These are phyloP conservation scores for Mycotypha africana DNA, from an alignment of 371 early-diverging fungal species.

Conservation along the genomic window DNA sequence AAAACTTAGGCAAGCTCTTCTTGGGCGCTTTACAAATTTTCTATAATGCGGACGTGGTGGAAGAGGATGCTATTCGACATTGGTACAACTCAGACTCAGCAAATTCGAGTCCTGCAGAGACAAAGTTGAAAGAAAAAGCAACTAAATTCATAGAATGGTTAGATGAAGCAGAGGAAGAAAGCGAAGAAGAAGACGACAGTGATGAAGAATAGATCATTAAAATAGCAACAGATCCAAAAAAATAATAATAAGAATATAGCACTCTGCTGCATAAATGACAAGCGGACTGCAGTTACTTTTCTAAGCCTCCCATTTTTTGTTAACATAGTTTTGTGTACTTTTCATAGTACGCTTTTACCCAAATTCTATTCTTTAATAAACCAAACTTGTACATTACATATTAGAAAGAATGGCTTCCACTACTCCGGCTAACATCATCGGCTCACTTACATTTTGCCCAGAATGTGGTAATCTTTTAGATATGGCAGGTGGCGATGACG, in stretches of 20 bases:
- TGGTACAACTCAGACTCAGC: slow-evolving; percentile 63
- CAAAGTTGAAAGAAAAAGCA: slow-evolving; percentile 36
- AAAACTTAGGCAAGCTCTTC: slow-evolving; percentile 51
- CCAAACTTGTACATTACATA: too few species aligned
- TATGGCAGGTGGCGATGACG: slow-evolving; percentile 66
- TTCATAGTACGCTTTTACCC: too few species aligned
- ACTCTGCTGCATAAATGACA: too few species aligned
- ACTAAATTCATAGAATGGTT: slow-evolving; percentile 67
- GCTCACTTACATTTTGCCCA: slow-evolving; percentile 80
- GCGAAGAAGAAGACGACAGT: slow-evolving; percentile 22
- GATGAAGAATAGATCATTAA: slow-evolving; percentile 16
- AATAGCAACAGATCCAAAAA: too few species aligned
- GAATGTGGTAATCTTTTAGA: slow-evolving; percentile 87
- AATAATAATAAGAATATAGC: too few species aligned
- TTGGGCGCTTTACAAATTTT: slow-evolving; percentile 57
- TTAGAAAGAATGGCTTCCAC: slow-evolving; percentile 11
- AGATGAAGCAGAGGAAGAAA: slow-evolving; percentile 56
- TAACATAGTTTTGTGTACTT: too few species aligned
- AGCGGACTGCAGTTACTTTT: too few species aligned
- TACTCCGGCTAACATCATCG: slow-evolving; percentile 34
- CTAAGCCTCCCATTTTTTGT: too few species aligned
- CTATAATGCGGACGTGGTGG: slow-evolving; percentile 80
- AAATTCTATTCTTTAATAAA: background rate
- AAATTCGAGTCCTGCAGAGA: slow-evolving; percentile 22
- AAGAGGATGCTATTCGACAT: slow-evolving; percentile 75